Percentiles rank a stretch among this genome's conserved stretches.
Conservation (phyloP, 1,284 basidiomycete genomes). For the Tylopilus sp. region DNA sequence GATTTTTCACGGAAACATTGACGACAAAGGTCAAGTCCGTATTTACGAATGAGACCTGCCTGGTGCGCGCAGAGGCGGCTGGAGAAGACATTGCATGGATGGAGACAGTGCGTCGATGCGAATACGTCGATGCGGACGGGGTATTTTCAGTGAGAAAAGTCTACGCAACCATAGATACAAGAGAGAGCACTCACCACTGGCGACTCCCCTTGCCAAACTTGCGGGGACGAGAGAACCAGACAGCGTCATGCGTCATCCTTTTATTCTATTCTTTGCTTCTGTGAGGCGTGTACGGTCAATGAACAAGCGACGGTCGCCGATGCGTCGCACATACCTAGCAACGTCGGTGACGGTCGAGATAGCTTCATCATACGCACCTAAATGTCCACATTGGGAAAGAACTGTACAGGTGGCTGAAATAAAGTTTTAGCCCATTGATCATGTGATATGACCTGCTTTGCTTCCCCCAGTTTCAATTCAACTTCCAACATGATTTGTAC, state of each 20-base stretch:
- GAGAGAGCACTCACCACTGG: slow-evolving; percentile 61
- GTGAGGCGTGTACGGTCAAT: neutral
- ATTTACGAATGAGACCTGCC: slow-evolving; percentile 94
- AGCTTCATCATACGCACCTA: neutral
- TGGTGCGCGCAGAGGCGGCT: slow-evolving; percentile 95
- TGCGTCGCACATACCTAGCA: slow-evolving; percentile 11
- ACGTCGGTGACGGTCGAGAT: slow-evolving; percentile 1
- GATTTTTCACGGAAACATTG: slow-evolving; percentile 98
- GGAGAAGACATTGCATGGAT: neutral
- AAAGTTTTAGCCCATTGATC: slow-evolving; percentile 19
- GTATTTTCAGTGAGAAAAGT: neutral
- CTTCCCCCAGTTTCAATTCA: too few species aligned
- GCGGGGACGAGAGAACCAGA: slow-evolving; percentile 92
- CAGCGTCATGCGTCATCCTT: slow-evolving; percentile 77
- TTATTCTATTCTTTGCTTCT: slow-evolving; percentile 1
- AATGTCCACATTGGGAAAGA: slow-evolving; percentile 11
- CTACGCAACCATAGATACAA: neutral
- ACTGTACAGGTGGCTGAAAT: slow-evolving; percentile 31
- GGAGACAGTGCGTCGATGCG: too few species aligned
- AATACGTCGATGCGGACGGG: neutral
- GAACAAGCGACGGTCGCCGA: neutral
- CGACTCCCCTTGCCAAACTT: slow-evolving; percentile 95
- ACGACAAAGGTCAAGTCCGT: slow-evolving; percentile 94
- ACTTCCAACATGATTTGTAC: too few species aligned
- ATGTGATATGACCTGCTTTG: neutral